Evolutionary conservation across 805 yeast genomes (phyloP).

Genomic region (Metschnikowia peoriensis): DNA sequence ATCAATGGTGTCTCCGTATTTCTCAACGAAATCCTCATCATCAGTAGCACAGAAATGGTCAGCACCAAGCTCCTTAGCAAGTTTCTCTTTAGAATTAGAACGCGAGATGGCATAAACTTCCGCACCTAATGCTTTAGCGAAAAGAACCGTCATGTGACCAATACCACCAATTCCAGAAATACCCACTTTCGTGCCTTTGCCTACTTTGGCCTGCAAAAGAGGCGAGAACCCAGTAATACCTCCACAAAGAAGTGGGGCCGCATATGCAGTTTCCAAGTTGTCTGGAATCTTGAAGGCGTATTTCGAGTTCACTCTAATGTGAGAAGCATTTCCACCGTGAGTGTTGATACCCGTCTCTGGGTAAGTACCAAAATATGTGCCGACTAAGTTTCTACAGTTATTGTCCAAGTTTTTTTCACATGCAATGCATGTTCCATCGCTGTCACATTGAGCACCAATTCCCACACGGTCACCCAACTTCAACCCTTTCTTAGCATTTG

Average conservation of each 20-base stretch:
- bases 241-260: constrained; percentile 22
- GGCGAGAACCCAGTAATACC: constrained; percentile 23
- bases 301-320: constrained; percentile 17
- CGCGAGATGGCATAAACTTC: constrained; percentile 61
- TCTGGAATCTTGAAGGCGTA: constrained; percentile 21
- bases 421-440: constrained; percentile 15
- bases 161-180: constrained; percentile 66
- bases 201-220: constrained; percentile 18
- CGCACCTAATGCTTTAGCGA: constrained; percentile 62
- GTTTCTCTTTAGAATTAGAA: constrained; percentile 46
- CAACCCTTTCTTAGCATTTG: constrained; percentile 25
- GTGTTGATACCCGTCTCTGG: constrained; percentile 14
- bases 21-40: constrained; percentile 22
- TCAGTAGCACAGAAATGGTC: constrained; percentile 30
- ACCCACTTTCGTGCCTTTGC: constrained; percentile 46
- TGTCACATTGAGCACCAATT: constrained; percentile 62
- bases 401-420: constrained; percentile 12
- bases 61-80: constrained; percentile 57
- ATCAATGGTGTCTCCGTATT: constrained; percentile 14
- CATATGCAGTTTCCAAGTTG: constrained; percentile 12
- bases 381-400: constrained; percentile 15
- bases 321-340: constrained; percentile 20
- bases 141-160: constrained; percentile 62
- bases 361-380: constrained; percentile 15
- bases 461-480: constrained; percentile 77